Conservation (phyloP, 2,329 filamentous ascomycete species). For the Trichoderma endophyticum region DNA sequence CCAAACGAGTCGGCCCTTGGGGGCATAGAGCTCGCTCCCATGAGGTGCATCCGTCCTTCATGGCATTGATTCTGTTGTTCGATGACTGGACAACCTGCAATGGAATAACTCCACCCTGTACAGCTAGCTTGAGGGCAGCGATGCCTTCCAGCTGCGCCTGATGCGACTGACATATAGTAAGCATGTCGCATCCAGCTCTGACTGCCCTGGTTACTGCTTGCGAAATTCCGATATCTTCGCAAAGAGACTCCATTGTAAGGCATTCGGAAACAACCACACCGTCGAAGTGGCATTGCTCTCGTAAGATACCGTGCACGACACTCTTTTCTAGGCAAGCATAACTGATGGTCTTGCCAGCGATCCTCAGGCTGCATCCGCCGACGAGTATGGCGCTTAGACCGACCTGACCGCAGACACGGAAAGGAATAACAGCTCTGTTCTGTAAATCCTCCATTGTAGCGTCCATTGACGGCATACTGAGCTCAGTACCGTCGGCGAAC, state of each 20-base stretch:
- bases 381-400: not conserved
- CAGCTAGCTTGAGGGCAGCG: not conserved
- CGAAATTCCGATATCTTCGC: not conserved
- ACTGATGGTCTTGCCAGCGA: not conserved
- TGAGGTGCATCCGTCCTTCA: too few relatives aligned
- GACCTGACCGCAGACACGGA: not conserved
- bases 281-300: not conserved
- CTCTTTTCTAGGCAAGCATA: not conserved
- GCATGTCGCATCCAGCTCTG: not conserved
- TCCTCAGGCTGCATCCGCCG: not conserved
- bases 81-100: too few relatives aligned
- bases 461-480: not conserved
- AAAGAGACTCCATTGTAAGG: not conserved
- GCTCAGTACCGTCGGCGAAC: not conserved
- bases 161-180: not conserved
- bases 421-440: not conserved
- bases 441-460: not conserved
- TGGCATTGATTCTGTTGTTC: too few relatives aligned
- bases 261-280: not conserved
- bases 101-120: not conserved
- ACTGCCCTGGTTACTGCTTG: not conserved
- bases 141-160: not conserved
- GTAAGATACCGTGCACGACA: not conserved
- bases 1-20: not conserved
- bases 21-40: not conserved